A percentile compares a stretch with the other conserved stretches of the same genome.
Evolutionary conservation across 768 basidiomycete genomes (phyloP).

Genomic region (Mycena polygramma): DNA sequence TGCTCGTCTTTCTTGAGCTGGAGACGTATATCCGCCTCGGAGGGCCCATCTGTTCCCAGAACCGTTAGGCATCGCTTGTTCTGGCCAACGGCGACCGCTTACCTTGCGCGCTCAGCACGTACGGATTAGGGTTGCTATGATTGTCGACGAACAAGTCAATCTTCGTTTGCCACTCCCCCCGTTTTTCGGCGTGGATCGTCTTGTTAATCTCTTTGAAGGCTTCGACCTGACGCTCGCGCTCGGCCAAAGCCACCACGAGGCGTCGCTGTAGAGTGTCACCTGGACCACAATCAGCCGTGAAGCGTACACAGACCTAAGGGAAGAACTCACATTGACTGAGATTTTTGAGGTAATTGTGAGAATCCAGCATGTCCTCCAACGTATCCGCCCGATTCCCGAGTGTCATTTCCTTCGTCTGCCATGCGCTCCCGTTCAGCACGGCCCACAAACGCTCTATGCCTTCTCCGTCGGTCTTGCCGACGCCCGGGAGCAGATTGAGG

Average conservation of each 20-base stretch:
- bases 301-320: no score
- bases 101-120: not conserved
- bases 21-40: not conserved
- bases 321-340: not conserved
- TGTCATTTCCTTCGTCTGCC: constrained; percentile 14
- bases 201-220: not conserved
- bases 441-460: constrained; percentile 46
- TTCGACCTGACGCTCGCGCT: not conserved
- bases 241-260: not conserved
- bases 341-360: not conserved
- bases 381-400: not conserved
- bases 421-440: constrained; percentile 37
- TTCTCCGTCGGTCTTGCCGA: constrained; percentile 29
- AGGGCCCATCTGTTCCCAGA: not conserved
- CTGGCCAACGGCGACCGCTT: not conserved
- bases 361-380: not conserved
- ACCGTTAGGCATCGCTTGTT: not conserved
- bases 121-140: not conserved
- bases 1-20: not conserved
- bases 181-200: not conserved
- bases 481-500: constrained; percentile 30
- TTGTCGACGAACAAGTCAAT: not conserved
- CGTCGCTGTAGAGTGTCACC: not conserved
- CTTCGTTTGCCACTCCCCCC: not conserved
- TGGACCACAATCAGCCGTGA: not conserved